These are phyloP conservation scores for Sporothrix schenckii DNA, from an alignment of 2,329 filamentous ascomycete genomes.

Conservation along the genomic window DNA sequence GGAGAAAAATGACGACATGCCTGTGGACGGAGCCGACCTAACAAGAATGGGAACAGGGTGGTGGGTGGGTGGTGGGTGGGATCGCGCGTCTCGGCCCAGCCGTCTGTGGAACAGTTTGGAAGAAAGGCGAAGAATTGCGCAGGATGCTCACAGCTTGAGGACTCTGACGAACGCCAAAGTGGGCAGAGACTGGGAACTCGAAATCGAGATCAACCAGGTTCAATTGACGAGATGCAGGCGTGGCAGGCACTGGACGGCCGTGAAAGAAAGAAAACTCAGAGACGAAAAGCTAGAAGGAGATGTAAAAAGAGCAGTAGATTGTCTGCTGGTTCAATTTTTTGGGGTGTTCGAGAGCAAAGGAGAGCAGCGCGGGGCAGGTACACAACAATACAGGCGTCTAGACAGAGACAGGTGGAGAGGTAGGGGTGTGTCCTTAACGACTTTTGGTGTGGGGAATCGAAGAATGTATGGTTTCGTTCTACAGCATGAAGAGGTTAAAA, in stretches of 20 bases:
- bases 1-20: constrained; percentile 14
- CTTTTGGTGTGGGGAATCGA: no score
- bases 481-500: no score
- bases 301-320: no score
- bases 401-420: neutral
- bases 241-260: neutral
- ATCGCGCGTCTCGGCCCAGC: no score
- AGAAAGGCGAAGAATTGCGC: neutral
- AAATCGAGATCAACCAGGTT: neutral
- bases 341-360: neutral
- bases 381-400: neutral
- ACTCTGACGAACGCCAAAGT: no score
- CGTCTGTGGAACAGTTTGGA: neutral
- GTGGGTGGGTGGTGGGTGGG: no score
- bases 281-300: no score
- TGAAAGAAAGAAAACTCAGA: neutral
- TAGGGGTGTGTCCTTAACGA: neutral
- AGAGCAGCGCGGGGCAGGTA: neutral
- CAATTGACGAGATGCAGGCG: neutral
- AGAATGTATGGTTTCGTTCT: no score
- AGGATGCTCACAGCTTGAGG: no score
- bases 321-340: neutral
- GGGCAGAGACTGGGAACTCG: neutral
- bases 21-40: neutral
- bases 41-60: neutral